These are phyloP conservation scores for Vigna radiata DNA, from an alignment of 306 rosid species.

Conservation along the genomic window DNA sequence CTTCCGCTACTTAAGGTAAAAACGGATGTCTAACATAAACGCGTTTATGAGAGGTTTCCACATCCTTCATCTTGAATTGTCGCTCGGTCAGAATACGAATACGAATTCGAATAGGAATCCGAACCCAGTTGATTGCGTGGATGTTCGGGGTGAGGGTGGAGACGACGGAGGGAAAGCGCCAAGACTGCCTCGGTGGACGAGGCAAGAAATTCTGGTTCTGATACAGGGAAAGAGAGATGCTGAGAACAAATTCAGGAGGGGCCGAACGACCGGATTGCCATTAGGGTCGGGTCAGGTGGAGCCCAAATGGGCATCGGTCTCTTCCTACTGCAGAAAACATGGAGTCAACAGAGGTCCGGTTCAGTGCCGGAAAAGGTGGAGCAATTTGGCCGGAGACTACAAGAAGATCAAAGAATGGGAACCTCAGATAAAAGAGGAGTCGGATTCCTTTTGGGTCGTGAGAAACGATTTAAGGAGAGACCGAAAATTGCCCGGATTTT, in stretches of 20 bases:
- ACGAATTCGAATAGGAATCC: not conserved
- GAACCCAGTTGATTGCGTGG: slow-evolving; percentile 56
- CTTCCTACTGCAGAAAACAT: slow-evolving; percentile 71
- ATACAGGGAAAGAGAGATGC: slow-evolving; percentile 81
- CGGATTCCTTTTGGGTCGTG: slow-evolving; percentile 87
- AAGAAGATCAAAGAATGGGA: slow-evolving; percentile 91
- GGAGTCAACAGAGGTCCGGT: slow-evolving; percentile 88
- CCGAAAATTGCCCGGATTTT: slow-evolving; percentile 79
- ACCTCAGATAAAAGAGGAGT: slow-evolving; percentile 63
- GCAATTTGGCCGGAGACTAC: slow-evolving; percentile 82
- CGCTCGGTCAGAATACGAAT: slow-evolving; percentile 42
- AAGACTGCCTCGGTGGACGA: slow-evolving; percentile 84
- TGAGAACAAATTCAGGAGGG: slow-evolving; percentile 63
- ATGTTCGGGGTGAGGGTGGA: slow-evolving; percentile 55
- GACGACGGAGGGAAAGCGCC: slow-evolving; percentile 70
- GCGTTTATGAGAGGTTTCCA: too few species aligned
- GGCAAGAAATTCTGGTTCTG: slow-evolving; percentile 81
- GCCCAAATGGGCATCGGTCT: slow-evolving; percentile 87
- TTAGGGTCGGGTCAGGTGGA: slow-evolving; percentile 72
- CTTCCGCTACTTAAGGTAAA: too few species aligned
- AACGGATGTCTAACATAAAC: too few species aligned
- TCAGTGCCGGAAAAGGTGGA: slow-evolving; percentile 92
- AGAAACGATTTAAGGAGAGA: slow-evolving; percentile 82
- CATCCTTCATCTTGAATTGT: too few species aligned
- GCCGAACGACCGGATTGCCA: slow-evolving; percentile 50